Percentiles rank a stretch among this genome's conserved stretches.
phyloP scores from a whole-genome alignment of 2,329 filamentous ascomycete species.

The Apiospora kogelbergensis region DNA sequence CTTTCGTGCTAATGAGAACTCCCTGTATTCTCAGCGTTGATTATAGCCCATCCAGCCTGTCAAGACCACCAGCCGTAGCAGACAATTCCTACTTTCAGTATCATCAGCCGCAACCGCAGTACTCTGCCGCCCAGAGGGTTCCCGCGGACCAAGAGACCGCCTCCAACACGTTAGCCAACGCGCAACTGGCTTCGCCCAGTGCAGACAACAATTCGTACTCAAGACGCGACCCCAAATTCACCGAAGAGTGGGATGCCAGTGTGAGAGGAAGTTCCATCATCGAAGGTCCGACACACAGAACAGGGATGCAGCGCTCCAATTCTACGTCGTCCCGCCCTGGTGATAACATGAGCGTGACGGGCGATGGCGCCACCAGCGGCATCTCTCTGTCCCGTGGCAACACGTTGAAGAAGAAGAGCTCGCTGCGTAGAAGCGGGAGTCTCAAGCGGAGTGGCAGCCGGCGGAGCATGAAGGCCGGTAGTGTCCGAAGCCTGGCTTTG shows the following conservation, averaged over 20 bases:
- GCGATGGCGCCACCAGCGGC: conserved; percentile 31
- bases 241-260: conserved; percentile 70
- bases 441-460: conserved; percentile 78
- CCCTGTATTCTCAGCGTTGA: not conserved
- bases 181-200: conserved; percentile 29
- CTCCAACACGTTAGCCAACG: conserved; percentile 38
- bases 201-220: conserved; percentile 19
- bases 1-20: not conserved
- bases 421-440: conserved; percentile 71
- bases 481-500: conserved; percentile 76
- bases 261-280: conserved; percentile 66
- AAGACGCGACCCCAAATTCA: conserved; percentile 54
- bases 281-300: conserved; percentile 41
- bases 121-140: conserved; percentile 18
- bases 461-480: conserved; percentile 80
- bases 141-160: conserved; percentile 32
- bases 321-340: conserved; percentile 54
- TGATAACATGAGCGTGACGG: conserved; percentile 42
- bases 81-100: conserved; percentile 24
- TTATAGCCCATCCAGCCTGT: not conserved
- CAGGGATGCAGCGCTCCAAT: conserved; percentile 57
- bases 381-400: conserved; percentile 51
- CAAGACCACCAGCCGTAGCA: not conserved
- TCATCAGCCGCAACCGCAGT: conserved; percentile 22
- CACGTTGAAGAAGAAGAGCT: conserved; percentile 87